Evolutionary conservation across 768 basidiomycete genomes (phyloP).

Genomic region (Tulasnella sp.): DNA sequence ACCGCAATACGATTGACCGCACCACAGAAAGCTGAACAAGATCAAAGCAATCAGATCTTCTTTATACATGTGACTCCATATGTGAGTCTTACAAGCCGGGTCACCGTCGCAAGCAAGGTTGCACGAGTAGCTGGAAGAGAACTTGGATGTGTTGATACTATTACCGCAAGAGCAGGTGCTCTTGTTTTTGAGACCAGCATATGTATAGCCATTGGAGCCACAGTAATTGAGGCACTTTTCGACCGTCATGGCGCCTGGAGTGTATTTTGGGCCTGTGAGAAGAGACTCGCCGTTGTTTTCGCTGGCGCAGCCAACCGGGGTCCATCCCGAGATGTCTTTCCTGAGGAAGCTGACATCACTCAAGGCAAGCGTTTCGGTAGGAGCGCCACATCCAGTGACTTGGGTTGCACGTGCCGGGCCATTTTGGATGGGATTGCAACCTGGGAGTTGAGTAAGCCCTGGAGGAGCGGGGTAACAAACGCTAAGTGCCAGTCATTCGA

Average conservation of each 20-base stretch:
- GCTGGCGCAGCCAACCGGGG: constrained; percentile 25
- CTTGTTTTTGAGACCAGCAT: constrained; percentile 30
- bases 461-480: no score
- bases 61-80: not conserved
- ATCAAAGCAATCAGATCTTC: not conserved
- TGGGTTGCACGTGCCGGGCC: not conserved
- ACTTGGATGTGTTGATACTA: constrained; percentile 28
- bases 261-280: constrained; percentile 14
- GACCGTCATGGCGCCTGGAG: constrained; percentile 26
- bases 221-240: constrained; percentile 32
- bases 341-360: constrained; percentile 21
- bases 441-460: no score
- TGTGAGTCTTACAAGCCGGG: constrained; percentile 18
- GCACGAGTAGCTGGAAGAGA: constrained; percentile 30
- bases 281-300: constrained; percentile 23
- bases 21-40: constrained; percentile 29
- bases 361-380: not conserved
- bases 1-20: constrained; percentile 29
- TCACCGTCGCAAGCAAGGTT: constrained; percentile 30
- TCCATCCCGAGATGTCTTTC: constrained; percentile 29
- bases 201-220: constrained; percentile 15
- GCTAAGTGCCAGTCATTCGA: no score
- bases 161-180: constrained; percentile 30
- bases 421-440: no score
- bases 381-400: constrained; percentile 25